Percentiles rank a stretch among this genome's conserved stretches.
Evolutionary conservation across 139 green algal species (phyloP).

Genomic region (Ulvella scutata): DNA sequence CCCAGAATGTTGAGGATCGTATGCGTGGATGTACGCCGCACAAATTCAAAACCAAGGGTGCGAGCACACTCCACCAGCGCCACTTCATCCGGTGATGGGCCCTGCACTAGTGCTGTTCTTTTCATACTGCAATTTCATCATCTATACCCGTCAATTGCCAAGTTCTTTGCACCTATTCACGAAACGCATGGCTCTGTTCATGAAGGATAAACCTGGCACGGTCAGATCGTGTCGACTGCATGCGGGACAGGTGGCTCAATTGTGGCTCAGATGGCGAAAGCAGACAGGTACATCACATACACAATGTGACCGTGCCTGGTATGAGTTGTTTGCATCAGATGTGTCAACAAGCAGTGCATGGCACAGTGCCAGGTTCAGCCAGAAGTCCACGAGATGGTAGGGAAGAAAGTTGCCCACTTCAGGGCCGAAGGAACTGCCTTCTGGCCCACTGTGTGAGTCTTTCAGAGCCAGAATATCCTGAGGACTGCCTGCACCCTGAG

Average conservation of each 20-base stretch:
- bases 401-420: constrained; percentile 9
- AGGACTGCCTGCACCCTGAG: background rate
- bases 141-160: no score
- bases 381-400: constrained; percentile 42
- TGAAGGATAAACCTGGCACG: no score
- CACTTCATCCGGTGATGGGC: constrained; percentile 87
- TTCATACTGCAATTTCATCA: no score
- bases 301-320: background rate
- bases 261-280: no score
- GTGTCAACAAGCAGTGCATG: constrained; percentile 43
- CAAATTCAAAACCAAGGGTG: constrained; percentile 72
- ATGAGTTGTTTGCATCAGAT: background rate
- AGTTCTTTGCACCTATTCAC: no score
- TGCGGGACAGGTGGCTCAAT: no score
- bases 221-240: no score
- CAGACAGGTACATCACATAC: no score
- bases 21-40: constrained; percentile 22
- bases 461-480: background rate
- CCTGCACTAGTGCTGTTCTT: no score
- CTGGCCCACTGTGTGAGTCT: background rate
- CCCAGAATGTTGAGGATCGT: background rate
- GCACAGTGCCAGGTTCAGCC: constrained; percentile 38
- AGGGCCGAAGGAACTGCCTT: background rate
- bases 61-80: constrained; percentile 85
- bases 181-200: no score